Evolutionary conservation across 495 filamentous ascomycete genomes (phyloP).

Genomic region (Sabuloglossum arenarium): DNA sequence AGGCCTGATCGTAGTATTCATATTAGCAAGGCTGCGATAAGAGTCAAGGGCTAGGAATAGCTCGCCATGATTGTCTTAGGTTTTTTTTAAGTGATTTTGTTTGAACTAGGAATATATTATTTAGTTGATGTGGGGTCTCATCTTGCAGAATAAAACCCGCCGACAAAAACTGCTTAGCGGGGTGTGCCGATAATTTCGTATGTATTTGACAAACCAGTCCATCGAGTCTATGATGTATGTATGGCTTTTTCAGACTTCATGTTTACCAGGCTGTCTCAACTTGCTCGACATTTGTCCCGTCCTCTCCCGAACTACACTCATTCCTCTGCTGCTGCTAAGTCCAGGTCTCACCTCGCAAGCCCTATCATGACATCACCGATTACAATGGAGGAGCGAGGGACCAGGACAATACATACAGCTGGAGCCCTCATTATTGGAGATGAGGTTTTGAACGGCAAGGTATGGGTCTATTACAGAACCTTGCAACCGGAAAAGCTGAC

Average conservation of each 20-base stretch:
- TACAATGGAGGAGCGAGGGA: slow-evolving; percentile 27
- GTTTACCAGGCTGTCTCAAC: slow-evolving; percentile 52
- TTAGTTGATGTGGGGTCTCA: background rate
- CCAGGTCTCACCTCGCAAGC: slow-evolving; percentile 11
- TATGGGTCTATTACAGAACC: slow-evolving; percentile 15
- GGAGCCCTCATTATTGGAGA: slow-evolving; percentile 93
- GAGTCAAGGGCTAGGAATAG: background rate
- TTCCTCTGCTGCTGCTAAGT: slow-evolving; percentile 20
- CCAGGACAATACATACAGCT: slow-evolving; percentile 61
- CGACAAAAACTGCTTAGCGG: background rate
- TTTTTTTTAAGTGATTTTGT: background rate
- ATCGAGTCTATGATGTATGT: no score
- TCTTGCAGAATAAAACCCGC: background rate
- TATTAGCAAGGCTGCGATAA: background rate
- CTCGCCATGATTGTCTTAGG: background rate
- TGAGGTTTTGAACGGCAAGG: slow-evolving; percentile 94
- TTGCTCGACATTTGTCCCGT: slow-evolving; percentile 50
- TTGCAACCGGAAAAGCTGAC: background rate
- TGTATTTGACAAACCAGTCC: no score
- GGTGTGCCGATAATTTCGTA: no score
- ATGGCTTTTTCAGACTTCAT: no score
- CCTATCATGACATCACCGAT: slow-evolving; percentile 33
- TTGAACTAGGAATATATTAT: background rate
- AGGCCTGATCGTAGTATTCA: slow-evolving; percentile 25
- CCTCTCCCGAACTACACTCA: slow-evolving; percentile 34